These are phyloP conservation scores for Cladosporium sp. DNA, from an alignment of 2,329 filamentous ascomycete species.

Conservation along the genomic window DNA sequence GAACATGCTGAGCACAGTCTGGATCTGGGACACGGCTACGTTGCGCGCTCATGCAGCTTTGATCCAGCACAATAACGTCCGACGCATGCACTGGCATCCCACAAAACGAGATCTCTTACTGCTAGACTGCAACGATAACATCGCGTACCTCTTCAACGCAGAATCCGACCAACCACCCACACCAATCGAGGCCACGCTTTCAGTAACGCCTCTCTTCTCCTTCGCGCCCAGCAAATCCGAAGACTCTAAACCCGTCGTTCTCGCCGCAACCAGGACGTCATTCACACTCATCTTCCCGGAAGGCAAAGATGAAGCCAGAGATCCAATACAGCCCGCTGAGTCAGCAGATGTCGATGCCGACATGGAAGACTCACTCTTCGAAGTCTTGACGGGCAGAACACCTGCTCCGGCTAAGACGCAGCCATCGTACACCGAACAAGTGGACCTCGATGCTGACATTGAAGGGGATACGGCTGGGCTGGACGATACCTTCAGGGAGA, in stretches of 20 bases:
- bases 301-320: conserved; percentile 25
- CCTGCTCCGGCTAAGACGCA: conserved; percentile 33
- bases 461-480: conserved; percentile 30
- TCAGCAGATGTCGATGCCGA: conserved; percentile 22
- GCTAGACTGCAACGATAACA: conserved; percentile 39
- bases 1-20: conserved; percentile 38
- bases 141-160: conserved; percentile 36
- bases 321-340: conserved; percentile 26
- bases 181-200: conserved; percentile 14
- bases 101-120: conserved; percentile 33
- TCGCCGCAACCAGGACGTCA: conserved; percentile 33
- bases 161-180: conserved; percentile 19
- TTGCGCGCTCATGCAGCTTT: conserved; percentile 37
- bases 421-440: conserved; percentile 28
- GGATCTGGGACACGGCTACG: conserved; percentile 43
- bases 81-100: conserved; percentile 42
- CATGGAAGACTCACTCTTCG: conserved; percentile 45
- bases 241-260: conserved; percentile 29
- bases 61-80: conserved; percentile 42
- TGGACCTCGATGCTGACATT: conserved; percentile 27
- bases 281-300: conserved; percentile 40
- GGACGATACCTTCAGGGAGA: conserved; percentile 44
- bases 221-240: conserved; percentile 15
- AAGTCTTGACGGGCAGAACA: conserved; percentile 44
- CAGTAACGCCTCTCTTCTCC: conserved; percentile 16